phyloP scores from a whole-genome alignment of 2,329 filamentous ascomycete genomes.

The Chrysosporium queenslandicum region DNA sequence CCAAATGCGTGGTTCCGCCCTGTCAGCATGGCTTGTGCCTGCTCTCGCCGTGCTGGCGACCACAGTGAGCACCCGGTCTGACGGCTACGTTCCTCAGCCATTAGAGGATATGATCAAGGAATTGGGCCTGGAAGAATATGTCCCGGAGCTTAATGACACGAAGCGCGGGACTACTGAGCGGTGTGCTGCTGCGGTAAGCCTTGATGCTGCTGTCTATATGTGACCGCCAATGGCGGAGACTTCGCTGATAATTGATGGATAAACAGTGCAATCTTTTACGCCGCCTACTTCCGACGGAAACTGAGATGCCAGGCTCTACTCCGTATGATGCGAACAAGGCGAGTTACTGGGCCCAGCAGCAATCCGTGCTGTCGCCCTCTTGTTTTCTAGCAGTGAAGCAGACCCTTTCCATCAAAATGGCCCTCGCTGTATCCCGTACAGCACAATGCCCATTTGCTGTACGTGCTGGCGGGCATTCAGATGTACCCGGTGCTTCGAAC shows the following conservation, averaged over 20 bases:
- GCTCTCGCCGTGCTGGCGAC: neutral
- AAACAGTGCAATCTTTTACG: conserved; percentile 9
- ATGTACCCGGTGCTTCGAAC: conserved; percentile 40
- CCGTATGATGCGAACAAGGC: conserved; percentile 4
- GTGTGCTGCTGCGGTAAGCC: conserved; percentile 2
- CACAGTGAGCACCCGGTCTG: neutral
- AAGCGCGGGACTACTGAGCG: neutral
- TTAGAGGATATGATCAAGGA: conserved; percentile 6
- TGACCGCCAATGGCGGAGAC: too few species aligned
- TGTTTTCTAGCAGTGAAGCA: conserved; percentile 28
- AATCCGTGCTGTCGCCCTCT: conserved; percentile 26
- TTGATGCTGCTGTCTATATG: neutral
- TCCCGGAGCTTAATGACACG: neutral
- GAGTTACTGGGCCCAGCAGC: conserved; percentile 29
- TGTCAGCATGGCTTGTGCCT: conserved; percentile 2
- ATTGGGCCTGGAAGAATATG: conserved; percentile 1
- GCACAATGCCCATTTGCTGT: conserved; percentile 43
- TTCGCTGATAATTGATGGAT: neutral
- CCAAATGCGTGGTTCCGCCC: neutral
- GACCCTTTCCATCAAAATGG: conserved; percentile 25
- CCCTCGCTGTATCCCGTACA: conserved; percentile 25
- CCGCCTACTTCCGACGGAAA: conserved; percentile 1
- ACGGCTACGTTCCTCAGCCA: conserved; percentile 3
- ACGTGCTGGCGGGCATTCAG: conserved; percentile 43
- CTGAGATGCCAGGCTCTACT: conserved; percentile 6